These are phyloP conservation scores for Fusarium guadeloupense DNA, from an alignment of 2,329 filamentous ascomycete species.

Conservation along the genomic window DNA sequence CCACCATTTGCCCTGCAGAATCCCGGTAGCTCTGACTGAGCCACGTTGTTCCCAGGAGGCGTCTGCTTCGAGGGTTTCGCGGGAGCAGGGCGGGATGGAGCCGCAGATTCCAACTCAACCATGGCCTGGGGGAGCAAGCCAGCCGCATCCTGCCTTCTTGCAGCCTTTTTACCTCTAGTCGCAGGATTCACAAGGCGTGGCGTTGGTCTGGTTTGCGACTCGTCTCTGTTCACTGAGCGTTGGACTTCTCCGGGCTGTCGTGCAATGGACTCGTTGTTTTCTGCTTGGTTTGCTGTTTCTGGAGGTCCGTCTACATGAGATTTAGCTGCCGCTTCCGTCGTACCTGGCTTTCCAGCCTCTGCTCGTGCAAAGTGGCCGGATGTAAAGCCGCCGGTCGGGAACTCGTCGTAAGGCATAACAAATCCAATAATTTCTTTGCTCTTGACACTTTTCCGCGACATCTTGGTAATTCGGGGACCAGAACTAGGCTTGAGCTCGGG, in stretches of 20 bases:
- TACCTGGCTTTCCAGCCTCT: not conserved
- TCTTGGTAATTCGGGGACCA: conserved; percentile 51
- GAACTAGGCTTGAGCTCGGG: conserved; percentile 9
- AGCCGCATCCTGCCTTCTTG: conserved; percentile 60
- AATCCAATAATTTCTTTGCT: conserved; percentile 60
- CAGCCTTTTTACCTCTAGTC: conserved; percentile 63
- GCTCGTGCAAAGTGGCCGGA: conserved; percentile 1
- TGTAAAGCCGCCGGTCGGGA: conserved; percentile 25
- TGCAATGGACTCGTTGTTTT: not conserved
- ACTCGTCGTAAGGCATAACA: conserved; percentile 30
- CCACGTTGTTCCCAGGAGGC: not conserved
- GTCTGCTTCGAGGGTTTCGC: not conserved
- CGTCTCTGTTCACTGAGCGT: not conserved
- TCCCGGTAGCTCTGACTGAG: conserved; percentile 47
- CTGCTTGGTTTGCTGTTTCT: not conserved
- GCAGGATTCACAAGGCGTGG: conserved; percentile 57
- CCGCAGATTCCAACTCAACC: conserved; percentile 49
- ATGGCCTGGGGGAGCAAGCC: conserved; percentile 57
- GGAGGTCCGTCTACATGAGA: conserved; percentile 1
- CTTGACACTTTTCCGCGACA: conserved; percentile 55
- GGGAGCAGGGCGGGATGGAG: conserved; percentile 13
- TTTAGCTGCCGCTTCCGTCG: not conserved
- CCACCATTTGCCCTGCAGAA: conserved; percentile 64
- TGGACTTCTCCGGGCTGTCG: conserved; percentile 4
- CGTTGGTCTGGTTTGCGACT: conserved; percentile 17